Conservation (phyloP, 352 stramenopile genomes). For the Pythium angustatum region DNA sequence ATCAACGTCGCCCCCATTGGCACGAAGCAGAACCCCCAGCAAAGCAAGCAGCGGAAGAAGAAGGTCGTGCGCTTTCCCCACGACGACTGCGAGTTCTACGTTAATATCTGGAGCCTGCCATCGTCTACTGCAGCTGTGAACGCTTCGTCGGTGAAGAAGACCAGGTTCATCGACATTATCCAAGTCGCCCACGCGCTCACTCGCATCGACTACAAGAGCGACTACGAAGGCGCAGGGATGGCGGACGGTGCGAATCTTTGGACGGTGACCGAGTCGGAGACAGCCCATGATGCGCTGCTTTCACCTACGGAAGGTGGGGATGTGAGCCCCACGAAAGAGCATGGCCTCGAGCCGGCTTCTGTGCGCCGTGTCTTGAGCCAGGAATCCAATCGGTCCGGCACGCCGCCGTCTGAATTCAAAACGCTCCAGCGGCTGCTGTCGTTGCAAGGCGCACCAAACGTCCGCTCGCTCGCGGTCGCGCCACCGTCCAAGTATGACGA, state of each 20-base stretch:
- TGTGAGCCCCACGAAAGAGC: neutral
- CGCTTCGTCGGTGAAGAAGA: slow-evolving; percentile 26
- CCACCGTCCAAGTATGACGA: slow-evolving; percentile 52
- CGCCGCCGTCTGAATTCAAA: slow-evolving; percentile 32
- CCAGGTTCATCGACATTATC: slow-evolving; percentile 65
- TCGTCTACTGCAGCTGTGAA: slow-evolving; percentile 14
- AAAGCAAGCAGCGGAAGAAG: slow-evolving; percentile 36
- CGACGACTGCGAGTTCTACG: slow-evolving; percentile 81
- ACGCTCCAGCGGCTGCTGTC: slow-evolving; percentile 29
- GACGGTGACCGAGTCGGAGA: slow-evolving; percentile 32
- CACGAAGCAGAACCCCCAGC: slow-evolving; percentile 34
- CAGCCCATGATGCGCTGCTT: neutral
- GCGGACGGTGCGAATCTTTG: slow-evolving; percentile 52
- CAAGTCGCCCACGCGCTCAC: slow-evolving; percentile 76
- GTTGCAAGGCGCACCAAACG: slow-evolving; percentile 32
- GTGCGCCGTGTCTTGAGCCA: slow-evolving; percentile 18
- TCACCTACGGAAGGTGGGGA: neutral
- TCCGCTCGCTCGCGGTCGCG: slow-evolving; percentile 37
- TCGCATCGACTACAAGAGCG: slow-evolving; percentile 64
- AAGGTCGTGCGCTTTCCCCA: slow-evolving; percentile 38
- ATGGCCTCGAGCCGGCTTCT: neutral
- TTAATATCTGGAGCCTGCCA: slow-evolving; percentile 66
- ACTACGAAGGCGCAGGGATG: slow-evolving; percentile 43
- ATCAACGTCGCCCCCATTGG: slow-evolving; percentile 31
- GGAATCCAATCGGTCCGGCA: slow-evolving; percentile 11